A percentile compares a stretch with the other conserved stretches of the same genome.
Conservation (phyloP, 2,329 filamentous ascomycete genomes). For the Ceratocystis albifundus region DNA sequence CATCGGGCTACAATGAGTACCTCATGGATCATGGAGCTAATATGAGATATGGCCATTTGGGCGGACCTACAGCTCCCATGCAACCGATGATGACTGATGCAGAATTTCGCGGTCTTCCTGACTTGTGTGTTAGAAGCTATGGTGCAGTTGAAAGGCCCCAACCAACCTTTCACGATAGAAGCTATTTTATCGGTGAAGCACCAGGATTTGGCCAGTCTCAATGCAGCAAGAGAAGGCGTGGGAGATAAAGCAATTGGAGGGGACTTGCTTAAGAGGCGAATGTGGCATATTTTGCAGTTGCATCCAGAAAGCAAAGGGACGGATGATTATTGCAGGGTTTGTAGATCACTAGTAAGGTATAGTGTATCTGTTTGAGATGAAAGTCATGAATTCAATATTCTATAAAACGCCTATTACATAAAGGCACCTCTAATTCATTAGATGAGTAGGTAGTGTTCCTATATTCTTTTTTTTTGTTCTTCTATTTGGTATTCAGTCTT, state of each 20-base stretch:
- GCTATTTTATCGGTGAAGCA: background rate
- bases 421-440: background rate
- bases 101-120: background rate
- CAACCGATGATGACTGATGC: background rate
- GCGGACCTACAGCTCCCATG: background rate
- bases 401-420: background rate
- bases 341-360: background rate
- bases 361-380: background rate
- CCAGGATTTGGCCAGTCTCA: background rate
- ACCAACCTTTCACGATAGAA: background rate
- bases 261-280: background rate
- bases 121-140: background rate
- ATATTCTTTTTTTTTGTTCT: background rate
- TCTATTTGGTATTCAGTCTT: slow-evolving; percentile 8
- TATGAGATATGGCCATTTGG: background rate
- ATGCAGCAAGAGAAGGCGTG: slow-evolving; percentile 4
- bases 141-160: background rate
- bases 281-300: background rate
- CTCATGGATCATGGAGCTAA: background rate
- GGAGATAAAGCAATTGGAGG: background rate
- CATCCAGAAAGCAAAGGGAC: background rate
- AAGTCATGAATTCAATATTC: background rate
- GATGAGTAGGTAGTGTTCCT: background rate
- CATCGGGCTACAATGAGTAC: background rate
- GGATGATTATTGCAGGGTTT: background rate